Percentiles rank a stretch among this genome's conserved stretches.
These are phyloP conservation scores for Phytophthora multivora DNA, from an alignment of 352 stramenopile genomes.

Conservation along the genomic window DNA sequence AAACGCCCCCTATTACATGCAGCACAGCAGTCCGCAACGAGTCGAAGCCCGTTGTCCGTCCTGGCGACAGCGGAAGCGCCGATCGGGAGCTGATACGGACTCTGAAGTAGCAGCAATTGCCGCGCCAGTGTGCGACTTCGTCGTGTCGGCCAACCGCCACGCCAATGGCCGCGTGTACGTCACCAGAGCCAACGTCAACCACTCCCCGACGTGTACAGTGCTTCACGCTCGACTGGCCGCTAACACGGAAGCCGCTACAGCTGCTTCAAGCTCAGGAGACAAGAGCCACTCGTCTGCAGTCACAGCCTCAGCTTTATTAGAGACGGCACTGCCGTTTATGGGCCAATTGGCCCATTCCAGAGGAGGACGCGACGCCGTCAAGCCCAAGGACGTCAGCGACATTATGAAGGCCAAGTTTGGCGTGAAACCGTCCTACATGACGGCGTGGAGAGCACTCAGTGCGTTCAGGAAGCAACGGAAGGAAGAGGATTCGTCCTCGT, in stretches of 20 bases:
- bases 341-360: constrained; percentile 30
- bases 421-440: constrained; percentile 81
- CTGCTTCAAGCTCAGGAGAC: constrained; percentile 4
- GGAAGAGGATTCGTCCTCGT: constrained; percentile 67
- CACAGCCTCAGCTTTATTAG: constrained; percentile 71
- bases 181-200: constrained; percentile 56
- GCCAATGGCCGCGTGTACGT: constrained; percentile 80
- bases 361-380: constrained; percentile 54
- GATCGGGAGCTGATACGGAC: neutral
- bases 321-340: constrained; percentile 80
- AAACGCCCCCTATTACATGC: constrained; percentile 79
- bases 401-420: constrained; percentile 88
- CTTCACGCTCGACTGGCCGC: constrained; percentile 45
- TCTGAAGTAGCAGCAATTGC: constrained; percentile 10
- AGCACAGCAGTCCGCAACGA: constrained; percentile 82
- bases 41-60: constrained; percentile 78
- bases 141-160: constrained; percentile 77
- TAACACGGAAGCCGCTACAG: constrained; percentile 18
- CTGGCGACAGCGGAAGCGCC: constrained; percentile 73
- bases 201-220: constrained; percentile 53
- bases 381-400: constrained; percentile 75
- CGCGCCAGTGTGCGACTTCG: constrained; percentile 57
- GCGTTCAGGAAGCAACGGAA: constrained; percentile 75
- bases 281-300: constrained; percentile 34
- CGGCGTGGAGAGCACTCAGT: constrained; percentile 72